Evolutionary conservation across 495 filamentous ascomycete species (phyloP).

Genomic region (Lichina pygmaea): DNA sequence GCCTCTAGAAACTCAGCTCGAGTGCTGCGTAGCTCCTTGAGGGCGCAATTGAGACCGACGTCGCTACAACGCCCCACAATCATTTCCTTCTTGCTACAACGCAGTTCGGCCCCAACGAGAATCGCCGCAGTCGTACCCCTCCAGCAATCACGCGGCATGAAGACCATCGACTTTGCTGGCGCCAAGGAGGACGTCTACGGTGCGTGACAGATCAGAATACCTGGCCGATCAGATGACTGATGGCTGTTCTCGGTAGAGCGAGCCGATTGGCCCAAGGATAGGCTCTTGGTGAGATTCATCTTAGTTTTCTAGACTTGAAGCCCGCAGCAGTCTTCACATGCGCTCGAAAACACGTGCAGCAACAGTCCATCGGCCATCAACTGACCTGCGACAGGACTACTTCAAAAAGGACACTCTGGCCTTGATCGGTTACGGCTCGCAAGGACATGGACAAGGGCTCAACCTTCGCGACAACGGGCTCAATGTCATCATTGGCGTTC

Average conservation of each 20-base stretch:
- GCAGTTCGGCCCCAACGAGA: conserved; percentile 20
- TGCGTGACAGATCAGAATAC: conserved; percentile 13
- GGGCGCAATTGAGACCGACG: conserved; percentile 29
- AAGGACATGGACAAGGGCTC: conserved; percentile 94
- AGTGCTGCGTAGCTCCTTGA: conserved; percentile 49
- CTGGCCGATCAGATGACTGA: background rate
- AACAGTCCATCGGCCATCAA: background rate
- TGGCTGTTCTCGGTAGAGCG: conserved; percentile 34
- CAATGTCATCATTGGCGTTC: conserved; percentile 94
- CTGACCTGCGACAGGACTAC: conserved; percentile 38
- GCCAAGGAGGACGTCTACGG: conserved; percentile 78
- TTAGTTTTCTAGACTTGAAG: background rate
- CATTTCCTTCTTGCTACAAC: conserved; percentile 33
- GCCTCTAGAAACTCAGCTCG: conserved; percentile 60
- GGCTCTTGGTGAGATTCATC: conserved; percentile 47
- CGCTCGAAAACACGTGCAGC: no score
- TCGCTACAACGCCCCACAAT: conserved; percentile 43
- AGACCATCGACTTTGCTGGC: conserved; percentile 89
- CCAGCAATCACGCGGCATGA: conserved; percentile 49
- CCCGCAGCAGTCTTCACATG: background rate
- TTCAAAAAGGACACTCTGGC: conserved; percentile 99
- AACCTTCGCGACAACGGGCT: conserved; percentile 98
- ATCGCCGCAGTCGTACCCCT: conserved; percentile 21
- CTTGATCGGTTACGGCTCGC: conserved; percentile 96
- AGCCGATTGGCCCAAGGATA: conserved; percentile 92